Conservation (phyloP, 495 filamentous ascomycete genomes). For the Trichoderma virens region DNA sequence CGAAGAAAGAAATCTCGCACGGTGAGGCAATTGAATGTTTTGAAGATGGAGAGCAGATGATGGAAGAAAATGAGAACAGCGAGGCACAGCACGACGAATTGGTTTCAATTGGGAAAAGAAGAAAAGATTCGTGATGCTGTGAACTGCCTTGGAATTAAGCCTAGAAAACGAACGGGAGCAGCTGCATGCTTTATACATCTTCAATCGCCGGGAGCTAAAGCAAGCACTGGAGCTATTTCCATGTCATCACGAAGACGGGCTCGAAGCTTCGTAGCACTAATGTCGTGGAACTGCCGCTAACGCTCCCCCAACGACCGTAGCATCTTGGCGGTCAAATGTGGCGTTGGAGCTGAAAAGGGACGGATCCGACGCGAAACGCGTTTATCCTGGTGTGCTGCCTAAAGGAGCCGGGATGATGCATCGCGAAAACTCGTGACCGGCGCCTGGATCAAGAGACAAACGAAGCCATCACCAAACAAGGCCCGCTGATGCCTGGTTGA, state of each 20-base stretch:
- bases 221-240: too few species aligned
- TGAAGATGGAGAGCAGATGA: neutral
- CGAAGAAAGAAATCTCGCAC: neutral
- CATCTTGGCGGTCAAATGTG: neutral
- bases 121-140: neutral
- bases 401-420: neutral
- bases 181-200: neutral
- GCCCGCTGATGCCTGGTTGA: neutral
- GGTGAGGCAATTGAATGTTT: neutral
- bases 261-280: too few species aligned
- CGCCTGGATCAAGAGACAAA: neutral
- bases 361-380: neutral
- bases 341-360: neutral
- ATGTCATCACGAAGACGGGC: too few species aligned
- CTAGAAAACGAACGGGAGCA: neutral
- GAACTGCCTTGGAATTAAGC: neutral
- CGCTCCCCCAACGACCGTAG: neutral
- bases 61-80: neutral
- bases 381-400: neutral
- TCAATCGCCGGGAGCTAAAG: neutral
- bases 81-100: neutral
- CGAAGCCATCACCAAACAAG: too few species aligned
- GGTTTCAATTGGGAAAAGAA: neutral
- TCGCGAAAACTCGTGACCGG: neutral
- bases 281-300: neutral